A percentile compares a stretch with the other conserved stretches of the same genome.
phyloP scores from a whole-genome alignment of 2,329 filamentous ascomycete genomes.

The Hymenoscyphus salicellus region DNA sequence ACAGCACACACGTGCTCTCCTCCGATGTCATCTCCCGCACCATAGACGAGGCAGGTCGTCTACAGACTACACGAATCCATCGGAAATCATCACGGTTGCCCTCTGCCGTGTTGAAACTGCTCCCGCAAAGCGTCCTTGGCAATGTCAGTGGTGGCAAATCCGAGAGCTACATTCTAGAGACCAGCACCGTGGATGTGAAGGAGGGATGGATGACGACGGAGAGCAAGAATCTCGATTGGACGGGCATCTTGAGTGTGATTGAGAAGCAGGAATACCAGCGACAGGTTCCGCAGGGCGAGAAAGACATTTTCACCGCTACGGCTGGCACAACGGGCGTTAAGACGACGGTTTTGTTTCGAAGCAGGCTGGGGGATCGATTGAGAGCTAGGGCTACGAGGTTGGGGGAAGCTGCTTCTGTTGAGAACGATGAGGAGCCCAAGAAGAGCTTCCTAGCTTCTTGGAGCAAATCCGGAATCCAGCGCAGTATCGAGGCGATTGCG shows the following conservation, averaged over 20 bases:
- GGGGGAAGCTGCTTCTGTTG: conserved; percentile 40
- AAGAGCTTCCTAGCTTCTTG: conserved; percentile 54
- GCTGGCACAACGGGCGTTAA: conserved; percentile 59
- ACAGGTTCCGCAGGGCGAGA: conserved; percentile 25
- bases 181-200: conserved; percentile 72
- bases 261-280: conserved; percentile 68
- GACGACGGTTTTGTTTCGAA: conserved; percentile 72
- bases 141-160: conserved; percentile 57
- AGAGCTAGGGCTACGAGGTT: conserved; percentile 38
- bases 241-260: conserved; percentile 73
- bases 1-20: conserved; percentile 76
- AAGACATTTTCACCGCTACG: conserved; percentile 28
- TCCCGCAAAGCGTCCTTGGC: conserved; percentile 59
- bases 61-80: conserved; percentile 76
- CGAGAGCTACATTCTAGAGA: conserved; percentile 77
- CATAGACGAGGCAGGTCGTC: conserved; percentile 71
- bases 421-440: conserved; percentile 45
- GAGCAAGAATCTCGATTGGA: conserved; percentile 78
- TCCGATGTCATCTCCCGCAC: conserved; percentile 76
- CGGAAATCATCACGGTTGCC: conserved; percentile 79
- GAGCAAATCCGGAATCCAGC: conserved; percentile 69
- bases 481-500: conserved; percentile 75
- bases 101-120: conserved; percentile 68
- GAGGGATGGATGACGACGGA: conserved; percentile 83
- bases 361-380: conserved; percentile 64